phyloP scores from a whole-genome alignment of 2,329 filamentous ascomycete genomes.

The Ceratocystis variospora region DNA sequence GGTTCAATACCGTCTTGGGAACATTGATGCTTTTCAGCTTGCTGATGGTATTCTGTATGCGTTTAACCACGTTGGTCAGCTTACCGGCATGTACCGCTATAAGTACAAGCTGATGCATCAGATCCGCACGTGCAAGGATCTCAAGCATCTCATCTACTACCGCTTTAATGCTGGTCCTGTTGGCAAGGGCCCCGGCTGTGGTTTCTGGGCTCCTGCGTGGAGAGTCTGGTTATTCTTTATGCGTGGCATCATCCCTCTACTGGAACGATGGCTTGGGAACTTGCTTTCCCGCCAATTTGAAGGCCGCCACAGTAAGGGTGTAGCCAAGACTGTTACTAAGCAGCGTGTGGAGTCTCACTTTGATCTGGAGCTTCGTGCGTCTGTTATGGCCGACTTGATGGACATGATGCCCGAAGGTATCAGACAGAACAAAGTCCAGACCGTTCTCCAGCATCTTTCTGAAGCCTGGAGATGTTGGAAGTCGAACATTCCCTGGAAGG shows the following conservation, averaged over 20 bases:
- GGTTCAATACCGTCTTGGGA: constrained; percentile 91
- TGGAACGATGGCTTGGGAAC: constrained; percentile 96
- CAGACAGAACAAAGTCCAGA: constrained; percentile 98
- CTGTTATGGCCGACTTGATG: constrained; percentile 97
- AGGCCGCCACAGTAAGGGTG: constrained; percentile 94
- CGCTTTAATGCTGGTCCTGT: constrained; percentile 95
- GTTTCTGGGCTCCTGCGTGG: constrained; percentile 98
- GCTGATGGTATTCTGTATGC: constrained; percentile 98
- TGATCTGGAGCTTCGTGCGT: constrained; percentile 89
- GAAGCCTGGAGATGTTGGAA: constrained; percentile 99
- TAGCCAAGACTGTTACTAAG: constrained; percentile 97
- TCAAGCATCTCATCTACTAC: constrained; percentile 99
- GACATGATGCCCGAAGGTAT: constrained; percentile 99
- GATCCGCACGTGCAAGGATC: constrained; percentile 94
- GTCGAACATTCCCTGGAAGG: constrained; percentile 99
- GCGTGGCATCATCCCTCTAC: constrained; percentile 89
- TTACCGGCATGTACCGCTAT: constrained; percentile 99
- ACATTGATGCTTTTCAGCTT: constrained; percentile 97
- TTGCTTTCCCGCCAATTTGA: constrained; percentile 94
- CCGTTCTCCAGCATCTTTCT: constrained; percentile 88
- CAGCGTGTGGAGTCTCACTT: constrained; percentile 98
- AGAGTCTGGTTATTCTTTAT: constrained; percentile 99
- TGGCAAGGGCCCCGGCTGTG: constrained; percentile 92
- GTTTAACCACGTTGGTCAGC: constrained; percentile 95
- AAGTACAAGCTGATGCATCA: constrained; percentile 99